Evolutionary conservation across 2,329 filamentous ascomycete species (phyloP).

Genomic region (Alternaria sp.): DNA sequence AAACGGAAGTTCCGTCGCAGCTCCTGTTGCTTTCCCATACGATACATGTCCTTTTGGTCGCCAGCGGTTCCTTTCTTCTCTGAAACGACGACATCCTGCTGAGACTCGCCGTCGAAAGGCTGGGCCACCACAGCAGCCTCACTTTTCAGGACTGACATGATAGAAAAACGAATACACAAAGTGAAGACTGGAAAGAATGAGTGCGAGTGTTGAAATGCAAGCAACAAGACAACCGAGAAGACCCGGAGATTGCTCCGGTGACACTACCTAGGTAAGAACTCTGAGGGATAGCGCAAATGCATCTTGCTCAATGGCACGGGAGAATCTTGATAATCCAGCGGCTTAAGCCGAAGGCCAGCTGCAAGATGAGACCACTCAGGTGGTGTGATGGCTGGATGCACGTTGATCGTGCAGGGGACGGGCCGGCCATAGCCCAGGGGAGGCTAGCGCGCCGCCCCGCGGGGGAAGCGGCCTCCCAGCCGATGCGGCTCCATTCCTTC

Average conservation of each 20-base stretch:
- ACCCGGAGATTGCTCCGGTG: too few relatives aligned
- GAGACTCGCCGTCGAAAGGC: neutral
- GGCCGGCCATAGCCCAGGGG: neutral
- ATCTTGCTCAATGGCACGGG: neutral
- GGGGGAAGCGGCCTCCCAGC: neutral
- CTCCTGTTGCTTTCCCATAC: constrained; percentile 40
- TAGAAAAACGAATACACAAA: neutral
- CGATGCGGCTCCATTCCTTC: neutral
- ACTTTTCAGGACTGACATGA: neutral
- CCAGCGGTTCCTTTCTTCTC: constrained; percentile 1
- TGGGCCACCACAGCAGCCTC: neutral
- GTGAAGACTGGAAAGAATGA: neutral
- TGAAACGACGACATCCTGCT: neutral
- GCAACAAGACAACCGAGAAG: neutral
- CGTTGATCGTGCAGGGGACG: neutral
- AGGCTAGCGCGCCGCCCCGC: neutral
- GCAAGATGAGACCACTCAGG: neutral
- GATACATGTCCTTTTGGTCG: constrained; percentile 35
- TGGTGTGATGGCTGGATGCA: neutral
- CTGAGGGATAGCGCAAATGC: neutral
- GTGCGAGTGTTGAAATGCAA: neutral
- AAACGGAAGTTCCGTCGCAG: constrained; percentile 34
- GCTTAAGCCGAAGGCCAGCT: neutral
- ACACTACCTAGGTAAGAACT: too few relatives aligned
- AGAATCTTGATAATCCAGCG: neutral